Percentiles rank a stretch among this genome's conserved stretches.
Conservation (phyloP, 257 asterid genomes). For the Solanum pinnatisectum region DNA sequence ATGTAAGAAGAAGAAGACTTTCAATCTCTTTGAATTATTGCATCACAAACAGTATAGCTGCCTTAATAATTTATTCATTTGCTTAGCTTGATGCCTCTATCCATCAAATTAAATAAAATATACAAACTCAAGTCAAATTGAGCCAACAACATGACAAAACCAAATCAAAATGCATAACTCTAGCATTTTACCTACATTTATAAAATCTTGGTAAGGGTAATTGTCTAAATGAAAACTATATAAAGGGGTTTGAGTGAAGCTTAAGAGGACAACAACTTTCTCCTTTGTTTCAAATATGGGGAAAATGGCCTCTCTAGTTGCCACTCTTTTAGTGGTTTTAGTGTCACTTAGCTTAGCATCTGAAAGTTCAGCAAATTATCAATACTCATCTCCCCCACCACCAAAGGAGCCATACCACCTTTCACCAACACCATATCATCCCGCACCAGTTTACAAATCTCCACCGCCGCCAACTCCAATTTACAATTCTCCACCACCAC, state of each 20-base stretch:
- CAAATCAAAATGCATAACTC: neutral
- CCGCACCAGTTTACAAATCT: neutral
- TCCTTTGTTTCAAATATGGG: neutral
- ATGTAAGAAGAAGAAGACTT: neutral
- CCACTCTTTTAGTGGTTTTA: neutral
- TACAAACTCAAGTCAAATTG: neutral
- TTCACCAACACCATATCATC: neutral
- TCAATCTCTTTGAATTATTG: neutral
- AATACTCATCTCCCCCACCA: neutral
- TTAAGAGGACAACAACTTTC: neutral
- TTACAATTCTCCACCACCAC: neutral
- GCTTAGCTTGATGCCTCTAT: neutral
- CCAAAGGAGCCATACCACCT: neutral
- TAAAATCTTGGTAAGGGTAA: neutral
- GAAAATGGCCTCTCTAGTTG: neutral
- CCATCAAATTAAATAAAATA: neutral
- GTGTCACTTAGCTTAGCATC: neutral
- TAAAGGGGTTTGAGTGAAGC: neutral
- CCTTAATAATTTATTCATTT: neutral
- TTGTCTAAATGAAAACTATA: neutral
- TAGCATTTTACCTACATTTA: neutral
- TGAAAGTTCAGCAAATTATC: neutral
- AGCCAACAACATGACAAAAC: neutral
- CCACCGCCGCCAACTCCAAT: neutral
- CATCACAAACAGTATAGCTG: neutral